phyloP scores from a whole-genome alignment of 352 stramenopile genomes.

The Globisporangium perplexum region DNA sequence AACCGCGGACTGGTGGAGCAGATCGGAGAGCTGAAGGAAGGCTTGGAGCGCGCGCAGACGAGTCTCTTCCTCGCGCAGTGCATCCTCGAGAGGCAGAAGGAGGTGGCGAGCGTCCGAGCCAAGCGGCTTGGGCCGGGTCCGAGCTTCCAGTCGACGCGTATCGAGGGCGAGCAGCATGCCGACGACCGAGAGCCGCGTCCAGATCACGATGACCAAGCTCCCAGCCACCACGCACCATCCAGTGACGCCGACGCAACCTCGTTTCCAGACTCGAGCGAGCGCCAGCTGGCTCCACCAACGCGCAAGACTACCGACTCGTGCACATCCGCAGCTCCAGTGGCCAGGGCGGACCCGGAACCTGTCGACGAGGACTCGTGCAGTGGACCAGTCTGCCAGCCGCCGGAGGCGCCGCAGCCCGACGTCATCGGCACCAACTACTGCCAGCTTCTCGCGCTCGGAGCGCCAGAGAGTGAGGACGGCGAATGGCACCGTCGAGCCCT shows the following conservation, averaged over 20 bases:
- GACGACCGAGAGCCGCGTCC: no score
- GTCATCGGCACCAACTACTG: conserved; percentile 17
- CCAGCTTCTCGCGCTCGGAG: conserved; percentile 29
- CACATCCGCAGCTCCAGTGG: not conserved
- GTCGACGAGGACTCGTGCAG: not conserved
- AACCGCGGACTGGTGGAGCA: conserved; percentile 13
- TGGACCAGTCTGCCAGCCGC: no score
- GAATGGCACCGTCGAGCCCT: conserved; percentile 32
- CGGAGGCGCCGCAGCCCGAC: not conserved
- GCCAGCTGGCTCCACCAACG: no score
- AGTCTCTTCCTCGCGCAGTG: conserved; percentile 10
- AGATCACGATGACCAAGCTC: no score
- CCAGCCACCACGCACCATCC: no score
- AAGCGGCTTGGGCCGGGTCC: not conserved
- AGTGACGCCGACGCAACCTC: no score
- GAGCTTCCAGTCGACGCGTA: not conserved
- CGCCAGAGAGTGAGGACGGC: conserved; percentile 11
- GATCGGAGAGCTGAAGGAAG: conserved; percentile 9
- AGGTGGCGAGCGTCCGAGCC: conserved; percentile 6
- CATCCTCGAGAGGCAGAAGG: conserved; percentile 8
- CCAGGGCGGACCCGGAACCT: not conserved
- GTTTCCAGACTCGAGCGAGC: not conserved
- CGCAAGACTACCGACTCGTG: no score
- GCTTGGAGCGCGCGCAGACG: not conserved
- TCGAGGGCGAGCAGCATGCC: not conserved